Evolutionary conservation across 2,329 filamentous ascomycete species (phyloP).

Genomic region (Aspergillus oerlinghausenensis): DNA sequence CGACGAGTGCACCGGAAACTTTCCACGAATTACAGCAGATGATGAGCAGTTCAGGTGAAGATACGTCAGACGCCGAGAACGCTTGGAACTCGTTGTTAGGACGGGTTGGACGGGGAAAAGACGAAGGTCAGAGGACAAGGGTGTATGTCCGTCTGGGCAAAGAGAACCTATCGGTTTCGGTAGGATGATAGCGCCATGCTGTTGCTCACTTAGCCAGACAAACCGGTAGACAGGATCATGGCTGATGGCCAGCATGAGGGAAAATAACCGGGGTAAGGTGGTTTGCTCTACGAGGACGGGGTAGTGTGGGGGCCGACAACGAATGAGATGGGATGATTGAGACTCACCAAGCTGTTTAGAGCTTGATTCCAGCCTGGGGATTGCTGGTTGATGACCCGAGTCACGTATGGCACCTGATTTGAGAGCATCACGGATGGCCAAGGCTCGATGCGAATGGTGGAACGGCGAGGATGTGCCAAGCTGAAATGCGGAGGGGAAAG

Average conservation of each 20-base stretch:
- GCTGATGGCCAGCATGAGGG: background rate
- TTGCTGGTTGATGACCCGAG: background rate
- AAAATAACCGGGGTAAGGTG: background rate
- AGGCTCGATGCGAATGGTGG: background rate
- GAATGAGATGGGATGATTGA: background rate
- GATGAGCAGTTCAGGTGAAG: background rate
- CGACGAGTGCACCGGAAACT: background rate
- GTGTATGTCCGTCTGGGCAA: background rate
- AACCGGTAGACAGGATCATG: background rate
- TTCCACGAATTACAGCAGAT: conserved; percentile 6
- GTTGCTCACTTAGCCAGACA: background rate
- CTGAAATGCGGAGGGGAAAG: background rate
- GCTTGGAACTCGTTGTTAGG: background rate
- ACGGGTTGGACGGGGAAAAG: background rate
- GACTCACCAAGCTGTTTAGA: background rate
- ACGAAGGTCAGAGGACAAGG: background rate
- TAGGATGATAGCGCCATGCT: background rate
- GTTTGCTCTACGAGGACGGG: background rate
- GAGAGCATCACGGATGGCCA: background rate
- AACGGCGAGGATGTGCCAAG: background rate
- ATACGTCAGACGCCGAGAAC: background rate
- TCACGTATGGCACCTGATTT: background rate
- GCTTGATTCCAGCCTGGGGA: background rate
- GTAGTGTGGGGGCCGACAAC: background rate
- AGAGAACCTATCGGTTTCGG: background rate